Percentiles rank a stretch among this genome's conserved stretches.
These are phyloP conservation scores for Stephanodiscus triporus DNA, from an alignment of 108 stramenopile genomes.

Conservation along the genomic window DNA sequence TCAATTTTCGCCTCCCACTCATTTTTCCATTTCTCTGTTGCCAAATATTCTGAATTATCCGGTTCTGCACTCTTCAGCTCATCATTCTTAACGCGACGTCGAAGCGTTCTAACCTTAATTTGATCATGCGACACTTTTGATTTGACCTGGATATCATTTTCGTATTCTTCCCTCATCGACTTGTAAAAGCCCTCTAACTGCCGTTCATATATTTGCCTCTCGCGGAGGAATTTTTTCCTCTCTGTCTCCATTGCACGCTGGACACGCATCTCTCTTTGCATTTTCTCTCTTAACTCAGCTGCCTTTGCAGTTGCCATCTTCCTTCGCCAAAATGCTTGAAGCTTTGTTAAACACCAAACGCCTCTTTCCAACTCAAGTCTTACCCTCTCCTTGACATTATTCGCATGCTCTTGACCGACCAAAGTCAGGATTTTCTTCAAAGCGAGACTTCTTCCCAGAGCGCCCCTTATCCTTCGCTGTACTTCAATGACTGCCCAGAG, in stretches of 20 bases:
- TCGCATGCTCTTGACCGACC: conserved; percentile 24
- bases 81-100: conserved; percentile 33
- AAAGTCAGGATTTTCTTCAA: conserved; percentile 27
- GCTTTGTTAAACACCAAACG: conserved; percentile 11
- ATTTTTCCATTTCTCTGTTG: conserved; percentile 22
- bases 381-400: conserved; percentile 29
- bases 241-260: conserved; percentile 40
- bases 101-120: conserved; percentile 35
- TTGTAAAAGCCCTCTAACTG: conserved; percentile 39
- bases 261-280: conserved; percentile 26
- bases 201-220: conserved; percentile 37
- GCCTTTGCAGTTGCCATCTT: conserved; percentile 6
- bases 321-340: conserved; percentile 31
- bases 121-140: conserved; percentile 28
- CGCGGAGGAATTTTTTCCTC: conserved; percentile 26
- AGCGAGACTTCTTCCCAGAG: conserved; percentile 35
- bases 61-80: conserved; percentile 34
- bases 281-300: conserved; percentile 17
- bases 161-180: conserved; percentile 31
- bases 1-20: conserved; percentile 33
- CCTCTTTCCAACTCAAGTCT: conserved; percentile 26
- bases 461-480: conserved; percentile 31
- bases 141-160: neutral
- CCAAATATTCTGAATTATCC: conserved; percentile 23
- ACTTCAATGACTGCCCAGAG: conserved; percentile 23